These are phyloP conservation scores for Colletotrichum musae DNA, from an alignment of 2,329 filamentous ascomycete genomes.

Conservation along the genomic window DNA sequence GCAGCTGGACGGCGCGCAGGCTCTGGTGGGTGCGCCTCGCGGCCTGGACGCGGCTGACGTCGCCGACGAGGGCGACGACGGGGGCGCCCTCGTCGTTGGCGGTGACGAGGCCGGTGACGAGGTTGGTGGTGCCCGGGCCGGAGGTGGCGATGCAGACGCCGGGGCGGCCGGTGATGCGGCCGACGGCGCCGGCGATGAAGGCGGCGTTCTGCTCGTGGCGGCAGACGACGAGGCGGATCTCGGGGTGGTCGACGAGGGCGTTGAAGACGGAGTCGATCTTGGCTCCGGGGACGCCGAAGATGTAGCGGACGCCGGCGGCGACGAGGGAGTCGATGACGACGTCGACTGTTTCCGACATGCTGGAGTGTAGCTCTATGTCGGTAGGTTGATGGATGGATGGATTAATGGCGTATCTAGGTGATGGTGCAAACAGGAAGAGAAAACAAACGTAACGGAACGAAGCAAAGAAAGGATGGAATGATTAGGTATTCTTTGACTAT, in stretches of 20 bases:
- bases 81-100: constrained; percentile 64
- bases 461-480: too few relatives aligned
- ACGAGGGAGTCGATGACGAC: constrained; percentile 49
- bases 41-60: constrained; percentile 58
- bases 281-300: constrained; percentile 64
- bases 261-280: constrained; percentile 65
- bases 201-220: constrained; percentile 66
- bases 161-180: constrained; percentile 60
- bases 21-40: constrained; percentile 63
- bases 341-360: constrained; percentile 46
- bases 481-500: too few relatives aligned
- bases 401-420: too few relatives aligned
- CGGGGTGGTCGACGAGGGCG: constrained; percentile 59
- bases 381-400: too few relatives aligned
- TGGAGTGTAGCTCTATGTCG: background rate
- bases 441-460: too few relatives aligned
- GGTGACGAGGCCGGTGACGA: constrained; percentile 61
- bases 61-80: constrained; percentile 63
- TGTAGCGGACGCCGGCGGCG: constrained; percentile 58
- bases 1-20: constrained; percentile 59
- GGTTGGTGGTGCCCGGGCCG: constrained; percentile 62
- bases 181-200: constrained; percentile 63
- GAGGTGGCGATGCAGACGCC: constrained; percentile 64
- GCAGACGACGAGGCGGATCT: constrained; percentile 62
- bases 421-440: too few relatives aligned